Conservation (phyloP, 2,329 filamentous ascomycete species). For the Microsporum ferrugineum region DNA sequence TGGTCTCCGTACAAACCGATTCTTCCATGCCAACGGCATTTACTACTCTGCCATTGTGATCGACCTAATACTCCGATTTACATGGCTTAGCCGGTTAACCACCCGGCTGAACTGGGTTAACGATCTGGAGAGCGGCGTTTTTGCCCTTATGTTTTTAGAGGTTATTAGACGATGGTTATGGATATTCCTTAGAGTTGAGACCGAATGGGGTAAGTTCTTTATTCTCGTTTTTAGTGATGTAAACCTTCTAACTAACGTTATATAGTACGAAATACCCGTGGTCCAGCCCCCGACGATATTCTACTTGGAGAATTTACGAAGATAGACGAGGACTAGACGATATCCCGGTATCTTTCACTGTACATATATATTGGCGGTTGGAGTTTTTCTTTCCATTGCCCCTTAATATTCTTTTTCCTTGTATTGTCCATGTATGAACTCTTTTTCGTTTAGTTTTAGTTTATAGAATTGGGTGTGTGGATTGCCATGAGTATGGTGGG, state of each 20-base stretch:
- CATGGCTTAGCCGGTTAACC: conserved; percentile 81
- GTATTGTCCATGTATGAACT: background rate
- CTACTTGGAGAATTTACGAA: conserved; percentile 63
- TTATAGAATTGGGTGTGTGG: no score
- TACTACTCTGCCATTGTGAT: conserved; percentile 74
- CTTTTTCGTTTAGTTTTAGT: background rate
- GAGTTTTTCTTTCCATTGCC: background rate
- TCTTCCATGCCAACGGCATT: conserved; percentile 58
- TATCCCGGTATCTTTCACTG: background rate
- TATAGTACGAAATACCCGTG: conserved; percentile 44
- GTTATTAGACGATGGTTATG: conserved; percentile 85
- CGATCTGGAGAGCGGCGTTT: conserved; percentile 80
- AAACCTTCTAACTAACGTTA: conserved; percentile 4
- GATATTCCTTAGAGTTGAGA: conserved; percentile 93
- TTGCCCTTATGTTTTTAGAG: conserved; percentile 75
- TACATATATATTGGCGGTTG: background rate
- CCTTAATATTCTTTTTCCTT: background rate
- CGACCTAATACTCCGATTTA: conserved; percentile 73
- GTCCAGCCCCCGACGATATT: conserved; percentile 55
- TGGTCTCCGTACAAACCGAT: conserved; percentile 62
- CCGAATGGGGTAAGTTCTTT: conserved; percentile 63
- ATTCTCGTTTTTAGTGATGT: background rate
- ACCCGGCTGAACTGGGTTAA: conserved; percentile 71
- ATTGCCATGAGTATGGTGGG: background rate
- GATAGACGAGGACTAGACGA: conserved; percentile 47